Conservation (phyloP, 176 grass and related monocot genomes). For the Areca catechu region DNA sequence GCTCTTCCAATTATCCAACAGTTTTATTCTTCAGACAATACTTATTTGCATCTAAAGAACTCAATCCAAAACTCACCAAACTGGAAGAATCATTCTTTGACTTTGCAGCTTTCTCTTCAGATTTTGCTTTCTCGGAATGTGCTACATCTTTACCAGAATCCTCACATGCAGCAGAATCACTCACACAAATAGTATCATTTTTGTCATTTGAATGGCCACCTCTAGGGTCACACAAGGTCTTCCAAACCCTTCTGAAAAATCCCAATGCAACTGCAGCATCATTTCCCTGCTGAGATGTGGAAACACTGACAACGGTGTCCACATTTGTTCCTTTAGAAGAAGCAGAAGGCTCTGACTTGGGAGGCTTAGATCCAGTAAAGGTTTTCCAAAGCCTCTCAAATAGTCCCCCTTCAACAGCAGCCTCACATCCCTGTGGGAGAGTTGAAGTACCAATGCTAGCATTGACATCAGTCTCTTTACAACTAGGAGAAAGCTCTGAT, state of each 20-base stretch:
- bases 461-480: background rate
- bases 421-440: background rate
- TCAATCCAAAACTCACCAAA: too few species aligned
- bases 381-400: constrained; percentile 2
- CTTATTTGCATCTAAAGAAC: background rate
- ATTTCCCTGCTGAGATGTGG: constrained; percentile 1
- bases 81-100: too few species aligned
- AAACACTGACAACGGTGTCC: too few species aligned
- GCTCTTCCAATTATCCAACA: background rate
- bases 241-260: constrained; percentile 14
- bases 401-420: background rate
- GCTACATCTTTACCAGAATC: too few species aligned
- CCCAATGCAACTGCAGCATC: background rate
- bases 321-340: constrained; percentile 4
- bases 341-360: background rate
- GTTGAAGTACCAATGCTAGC: background rate
- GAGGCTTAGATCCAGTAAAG: background rate
- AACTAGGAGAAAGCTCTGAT: too few species aligned
- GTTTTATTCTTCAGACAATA: background rate
- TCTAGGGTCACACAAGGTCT: too few species aligned
- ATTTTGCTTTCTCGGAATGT: too few species aligned
- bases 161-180: too few species aligned
- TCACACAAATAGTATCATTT: too few species aligned
- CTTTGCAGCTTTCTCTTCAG: too few species aligned
- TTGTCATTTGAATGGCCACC: too few species aligned